Evolutionary conservation across 345 rosid genomes (phyloP), one percentile per base, ranked within the genome.

Genomic region (Crucihimalaya himalaica): DNA sequence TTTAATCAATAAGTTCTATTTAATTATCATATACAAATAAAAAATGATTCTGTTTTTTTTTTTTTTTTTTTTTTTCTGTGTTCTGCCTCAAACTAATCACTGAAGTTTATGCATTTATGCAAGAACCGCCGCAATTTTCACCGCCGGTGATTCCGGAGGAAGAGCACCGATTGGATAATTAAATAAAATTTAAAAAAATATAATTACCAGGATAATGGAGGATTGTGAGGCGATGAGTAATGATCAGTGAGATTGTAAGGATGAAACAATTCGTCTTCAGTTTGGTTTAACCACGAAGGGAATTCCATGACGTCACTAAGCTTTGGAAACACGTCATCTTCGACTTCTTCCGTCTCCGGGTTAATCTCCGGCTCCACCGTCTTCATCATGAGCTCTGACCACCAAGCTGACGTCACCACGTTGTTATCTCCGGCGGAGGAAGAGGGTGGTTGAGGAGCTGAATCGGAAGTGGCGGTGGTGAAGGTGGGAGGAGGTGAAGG

Each of bases 151-250:
- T 68, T 61, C 55, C 61, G 73, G 61, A 48, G 51, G 19, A 32
- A 56, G 2, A 65, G 40, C 68, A 57, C 39, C 34, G 48, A 43
- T 62, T 4, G 0, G 57, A 29, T 56, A 43, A 20, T 2, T 3
- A 54, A 23, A 32, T 8, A n/a, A 25, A 39, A 18, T 2, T 1
- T 5, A 39, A 55, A 1, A 9, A 1, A 25, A 55, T 54, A 10
- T 32, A 55, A 87, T 83, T 94, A 91, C 97, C 91, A 80, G 74
- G 90, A 89, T 73, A 94, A 80, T 57, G 95, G 81, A 76, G 91
- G 84, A 83, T 87, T 88, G 31, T 81, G 87, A 67, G 79, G 79
- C 4, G 87, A 66, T 72, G 78, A 83, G 81, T 80, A 78, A 76
- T 88, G 84, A 59, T 59, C 29, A 55, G 61, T 71, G 80, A 84